Percentiles rank a stretch among this genome's conserved stretches.
phyloP scores from a whole-genome alignment of 106 monocot species.

The Phalaenopsis aphrodite region DNA sequence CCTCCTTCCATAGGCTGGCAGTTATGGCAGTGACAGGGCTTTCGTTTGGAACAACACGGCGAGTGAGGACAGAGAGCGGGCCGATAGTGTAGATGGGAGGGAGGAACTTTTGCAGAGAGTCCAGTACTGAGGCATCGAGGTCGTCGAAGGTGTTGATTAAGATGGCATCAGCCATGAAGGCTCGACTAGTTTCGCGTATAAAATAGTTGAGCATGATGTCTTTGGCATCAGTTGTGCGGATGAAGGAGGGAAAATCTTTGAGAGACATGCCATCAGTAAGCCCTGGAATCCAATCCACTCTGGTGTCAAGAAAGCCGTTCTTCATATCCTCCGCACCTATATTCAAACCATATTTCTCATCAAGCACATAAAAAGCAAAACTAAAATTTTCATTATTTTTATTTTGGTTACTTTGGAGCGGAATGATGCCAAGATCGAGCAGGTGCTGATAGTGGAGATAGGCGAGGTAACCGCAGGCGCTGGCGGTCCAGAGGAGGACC shows the following conservation, averaged over 20 bases:
- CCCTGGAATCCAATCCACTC: constrained; percentile 12
- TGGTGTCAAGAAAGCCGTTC: constrained; percentile 11
- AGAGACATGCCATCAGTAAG: constrained; percentile 15
- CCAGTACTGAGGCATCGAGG: constrained; percentile 3
- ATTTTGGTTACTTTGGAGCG: background rate
- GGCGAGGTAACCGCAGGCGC: constrained; percentile 8
- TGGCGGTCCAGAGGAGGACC: constrained; percentile 1
- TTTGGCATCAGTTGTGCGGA: constrained; percentile 38
- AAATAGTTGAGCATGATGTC: constrained; percentile 31
- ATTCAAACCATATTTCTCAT: background rate
- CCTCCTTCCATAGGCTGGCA: constrained; percentile 46
- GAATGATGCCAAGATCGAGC: background rate
- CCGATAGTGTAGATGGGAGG: constrained; percentile 26
- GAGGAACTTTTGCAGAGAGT: constrained; percentile 10
- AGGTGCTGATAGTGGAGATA: background rate
- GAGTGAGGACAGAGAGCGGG: constrained; percentile 10
- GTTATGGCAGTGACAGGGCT: constrained; percentile 10
- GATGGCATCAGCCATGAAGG: constrained; percentile 2
- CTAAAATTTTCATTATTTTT: no score
- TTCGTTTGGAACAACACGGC: background rate
- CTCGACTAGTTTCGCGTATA: constrained; percentile 8
- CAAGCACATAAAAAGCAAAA: background rate
- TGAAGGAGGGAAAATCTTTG: constrained; percentile 51
- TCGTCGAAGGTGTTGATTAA: constrained; percentile 25
- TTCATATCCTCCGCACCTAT: constrained; percentile 6